phyloP scores from a whole-genome alignment of 2,329 filamentous ascomycete genomes.

The Venturia oleaginea region DNA sequence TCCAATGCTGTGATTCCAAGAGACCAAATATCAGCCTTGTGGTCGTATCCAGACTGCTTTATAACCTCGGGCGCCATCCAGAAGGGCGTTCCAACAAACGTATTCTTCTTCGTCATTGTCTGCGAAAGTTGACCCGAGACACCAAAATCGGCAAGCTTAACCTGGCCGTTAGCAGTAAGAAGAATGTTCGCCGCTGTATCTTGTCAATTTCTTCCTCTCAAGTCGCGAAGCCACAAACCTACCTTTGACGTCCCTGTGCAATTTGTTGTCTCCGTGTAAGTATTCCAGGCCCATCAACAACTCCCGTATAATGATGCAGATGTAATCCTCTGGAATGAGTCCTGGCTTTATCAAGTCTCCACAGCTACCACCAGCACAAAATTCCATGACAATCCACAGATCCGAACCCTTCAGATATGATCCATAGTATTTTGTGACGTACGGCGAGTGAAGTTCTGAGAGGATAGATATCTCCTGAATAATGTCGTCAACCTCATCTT shows the following conservation, averaged over 20 bases:
- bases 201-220: constrained; percentile 4
- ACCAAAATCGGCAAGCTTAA: constrained; percentile 94
- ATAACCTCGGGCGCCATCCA: constrained; percentile 99
- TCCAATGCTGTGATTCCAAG: constrained; percentile 90
- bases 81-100: constrained; percentile 94
- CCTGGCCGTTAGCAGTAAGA: constrained; percentile 80
- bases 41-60: constrained; percentile 94
- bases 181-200: constrained; percentile 78
- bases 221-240: constrained; percentile 19
- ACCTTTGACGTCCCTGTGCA: constrained; percentile 96
- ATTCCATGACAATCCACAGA: constrained; percentile 99
- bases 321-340: constrained; percentile 85
- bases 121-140: constrained; percentile 93
- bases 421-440: constrained; percentile 96
- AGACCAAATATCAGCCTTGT: constrained; percentile 97
- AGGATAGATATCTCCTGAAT: constrained; percentile 98
- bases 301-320: constrained; percentile 89
- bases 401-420: constrained; percentile 94
- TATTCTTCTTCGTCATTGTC: constrained; percentile 99
- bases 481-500: constrained; percentile 98
- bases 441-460: constrained; percentile 89
- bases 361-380: constrained; percentile 92
- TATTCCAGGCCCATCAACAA: constrained; percentile 86
- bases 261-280: constrained; percentile 87
- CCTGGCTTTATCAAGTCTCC: constrained; percentile 94